Base-by-base conservation (phyloP, 441 rosid genomes). In the Dalechampia spathulata region DNA sequence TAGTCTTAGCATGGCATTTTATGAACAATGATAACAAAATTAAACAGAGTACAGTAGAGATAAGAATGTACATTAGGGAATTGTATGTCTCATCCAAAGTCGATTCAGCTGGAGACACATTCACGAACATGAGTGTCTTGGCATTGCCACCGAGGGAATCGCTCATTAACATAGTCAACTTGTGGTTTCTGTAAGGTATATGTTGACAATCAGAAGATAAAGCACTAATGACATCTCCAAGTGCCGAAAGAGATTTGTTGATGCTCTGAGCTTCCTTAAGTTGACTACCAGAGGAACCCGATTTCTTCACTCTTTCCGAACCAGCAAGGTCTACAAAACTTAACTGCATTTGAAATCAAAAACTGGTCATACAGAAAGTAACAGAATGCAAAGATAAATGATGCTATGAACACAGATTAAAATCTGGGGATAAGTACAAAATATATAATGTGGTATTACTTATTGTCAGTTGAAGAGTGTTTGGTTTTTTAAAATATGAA, bases 71-170 rank as follows among this genome's bases (percentile, higher is more conserved):
- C 97, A 69, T 63, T 41, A 87, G 70, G 52, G 99, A 90, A 67
- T 93, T 90, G 83, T 83, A 79, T 2, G 96, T 81, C 76, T 90
- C 99, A 1, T 93, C 99, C 78, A 93, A 66, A 70, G 85, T 90
- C 46, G 96, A 82, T 68, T 90, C 97, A 0, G 87, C 87, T 15
- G 96, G 96, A 40, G 97, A 90, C 6, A 85, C 90, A 27, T 87
- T 93, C 22, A 93, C 99, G 38, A 93, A 90, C 99, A 90, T 93
- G 30, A 90, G 88, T 1, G 97, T 93, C 72, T 93, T 93, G 0
- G 99, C 99, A 74, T 93, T 93, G 47, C 99, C 99, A 25, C 99
- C 99, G 2, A 93, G 84, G 27, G 97, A 93, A 75, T 93, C 99
- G 26, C 96, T 90, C 97, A 93, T 90, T 67, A 93, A 62, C 99